Evolutionary conservation across 306 rosid species (phyloP).

Genomic region (Sophora flavescens): DNA sequence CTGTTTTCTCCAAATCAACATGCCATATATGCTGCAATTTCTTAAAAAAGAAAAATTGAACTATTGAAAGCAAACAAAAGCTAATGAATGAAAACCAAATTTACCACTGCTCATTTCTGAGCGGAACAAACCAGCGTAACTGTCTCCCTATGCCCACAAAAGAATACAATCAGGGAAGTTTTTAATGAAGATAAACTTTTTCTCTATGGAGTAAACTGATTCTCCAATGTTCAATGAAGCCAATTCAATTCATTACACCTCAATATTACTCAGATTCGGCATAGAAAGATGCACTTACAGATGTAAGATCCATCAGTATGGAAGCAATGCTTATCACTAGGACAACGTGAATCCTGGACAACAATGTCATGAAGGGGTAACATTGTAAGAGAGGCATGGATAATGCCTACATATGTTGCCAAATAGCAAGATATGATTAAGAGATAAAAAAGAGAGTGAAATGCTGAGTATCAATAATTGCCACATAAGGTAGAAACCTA

Average conservation of each 20-base stretch:
- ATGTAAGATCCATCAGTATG: slow-evolving; percentile 54
- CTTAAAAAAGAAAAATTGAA: background rate
- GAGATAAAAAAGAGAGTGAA: background rate
- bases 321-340: slow-evolving; percentile 55
- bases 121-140: slow-evolving; percentile 64
- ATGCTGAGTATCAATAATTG: background rate
- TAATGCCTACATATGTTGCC: slow-evolving; percentile 55
- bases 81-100: slow-evolving; percentile 10
- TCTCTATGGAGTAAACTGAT: no score
- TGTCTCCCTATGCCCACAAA: slow-evolving; percentile 50
- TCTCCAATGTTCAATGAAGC: background rate
- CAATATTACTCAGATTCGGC: background rate
- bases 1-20: slow-evolving; percentile 53
- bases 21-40: slow-evolving; percentile 8
- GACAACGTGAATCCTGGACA: slow-evolving; percentile 61
- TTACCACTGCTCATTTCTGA: slow-evolving; percentile 91
- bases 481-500: slow-evolving; percentile 36
- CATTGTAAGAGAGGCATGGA: slow-evolving; percentile 72
- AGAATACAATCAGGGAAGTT: slow-evolving; percentile 13
- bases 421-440: slow-evolving; percentile 1
- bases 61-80: background rate
- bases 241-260: background rate
- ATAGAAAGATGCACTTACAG: slow-evolving; percentile 62
- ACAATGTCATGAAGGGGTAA: slow-evolving; percentile 61
- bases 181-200: background rate